A percentile compares a stretch with the other conserved stretches of the same genome.
Evolutionary conservation across 1,284 basidiomycete genomes (phyloP).

Genomic region (Trichosporon ovoides): DNA sequence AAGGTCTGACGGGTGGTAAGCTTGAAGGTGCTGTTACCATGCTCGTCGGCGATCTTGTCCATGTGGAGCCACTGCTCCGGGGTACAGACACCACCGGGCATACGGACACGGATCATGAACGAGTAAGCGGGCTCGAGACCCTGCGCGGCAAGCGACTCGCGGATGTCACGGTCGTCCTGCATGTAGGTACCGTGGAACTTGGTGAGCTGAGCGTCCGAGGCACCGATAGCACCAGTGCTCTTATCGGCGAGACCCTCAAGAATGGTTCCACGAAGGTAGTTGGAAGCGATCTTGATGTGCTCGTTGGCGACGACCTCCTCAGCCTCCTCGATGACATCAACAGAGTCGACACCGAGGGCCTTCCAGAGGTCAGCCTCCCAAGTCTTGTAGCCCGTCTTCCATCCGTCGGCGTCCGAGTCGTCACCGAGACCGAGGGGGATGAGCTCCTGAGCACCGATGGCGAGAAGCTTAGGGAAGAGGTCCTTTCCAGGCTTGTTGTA

Average conservation of each 20-base stretch:
- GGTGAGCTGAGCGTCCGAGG: conserved; percentile 88
- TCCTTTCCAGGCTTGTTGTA: conserved; percentile 98
- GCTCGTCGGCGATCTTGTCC: conserved; percentile 92
- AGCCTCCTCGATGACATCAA: conserved; percentile 87
- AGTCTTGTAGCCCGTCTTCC: conserved; percentile 89
- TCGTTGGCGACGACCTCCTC: conserved; percentile 98
- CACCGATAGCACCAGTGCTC: conserved; percentile 80
- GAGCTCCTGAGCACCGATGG: conserved; percentile 69
- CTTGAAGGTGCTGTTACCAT: conserved; percentile 92
- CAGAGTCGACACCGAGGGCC: conserved; percentile 80
- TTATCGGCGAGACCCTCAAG: conserved; percentile 81
- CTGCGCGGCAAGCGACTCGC: conserved; percentile 87
- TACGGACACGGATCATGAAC: conserved; percentile 98
- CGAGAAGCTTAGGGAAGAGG: conserved; percentile 69
- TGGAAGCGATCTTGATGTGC: conserved; percentile 97
- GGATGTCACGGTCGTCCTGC: conserved; percentile 96
- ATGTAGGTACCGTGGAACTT: conserved; percentile 99
- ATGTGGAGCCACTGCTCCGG: conserved; percentile 92
- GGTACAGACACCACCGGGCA: conserved; percentile 90
- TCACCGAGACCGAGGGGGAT: conserved; percentile 80
- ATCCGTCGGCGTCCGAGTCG: conserved; percentile 95
- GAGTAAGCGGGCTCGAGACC: conserved; percentile 93
- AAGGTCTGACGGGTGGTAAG: conserved; percentile 98
- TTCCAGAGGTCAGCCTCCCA: conserved; percentile 96
- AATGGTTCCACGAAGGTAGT: conserved; percentile 95